Base-by-base conservation (phyloP, 179 eudicot genomes). In the Sideroxylon spinosum region DNA sequence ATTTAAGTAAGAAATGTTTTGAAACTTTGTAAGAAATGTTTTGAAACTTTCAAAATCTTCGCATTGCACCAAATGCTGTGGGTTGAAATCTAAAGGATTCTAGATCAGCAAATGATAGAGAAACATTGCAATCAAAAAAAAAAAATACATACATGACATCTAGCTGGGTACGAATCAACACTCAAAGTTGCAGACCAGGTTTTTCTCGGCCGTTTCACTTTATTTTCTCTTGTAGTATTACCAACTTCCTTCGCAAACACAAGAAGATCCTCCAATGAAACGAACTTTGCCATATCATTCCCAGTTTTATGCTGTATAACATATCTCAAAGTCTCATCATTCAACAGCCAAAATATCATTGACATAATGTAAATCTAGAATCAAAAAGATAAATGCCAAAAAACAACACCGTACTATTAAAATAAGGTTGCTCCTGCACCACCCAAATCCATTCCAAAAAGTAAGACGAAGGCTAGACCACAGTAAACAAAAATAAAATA, bases 141-240 rank as follows among this genome's bases (percentile, higher is more conserved):
- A 64, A 77, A 59, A 55, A 71, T 46, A 85, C 95, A 61, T 88
- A 94, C 98, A 86, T 81, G 78, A 71, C 98, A 94, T 66, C 77
- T 83, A 69, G 76, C 77, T 84, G 84, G 84, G 74, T 22, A 25
- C 72, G 88, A 56, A 82, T 74, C 83, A 73, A 88, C 75, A 80
- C 76, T 79, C 68, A 85, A 85, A 82, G 85, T 61, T 57, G 44
- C 57, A 32, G 85, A 74, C 69, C 70, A 37, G 73, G 81, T 84
- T 82, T 76, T 86, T 82, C 81, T 81, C 72, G 77, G 63, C 70
- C 78, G 79, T 84, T 86, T 86, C 23, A 78, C 85, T 77, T 82
- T 81, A 37, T 62, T 78, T 82, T 49, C 83, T 71, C 26, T 50
- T 71, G 83, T 73, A 20, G 74, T 26, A 65, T 83, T 20, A 67